Conservation (phyloP, 345 rosid species). For the Noccaea caerulescens region DNA sequence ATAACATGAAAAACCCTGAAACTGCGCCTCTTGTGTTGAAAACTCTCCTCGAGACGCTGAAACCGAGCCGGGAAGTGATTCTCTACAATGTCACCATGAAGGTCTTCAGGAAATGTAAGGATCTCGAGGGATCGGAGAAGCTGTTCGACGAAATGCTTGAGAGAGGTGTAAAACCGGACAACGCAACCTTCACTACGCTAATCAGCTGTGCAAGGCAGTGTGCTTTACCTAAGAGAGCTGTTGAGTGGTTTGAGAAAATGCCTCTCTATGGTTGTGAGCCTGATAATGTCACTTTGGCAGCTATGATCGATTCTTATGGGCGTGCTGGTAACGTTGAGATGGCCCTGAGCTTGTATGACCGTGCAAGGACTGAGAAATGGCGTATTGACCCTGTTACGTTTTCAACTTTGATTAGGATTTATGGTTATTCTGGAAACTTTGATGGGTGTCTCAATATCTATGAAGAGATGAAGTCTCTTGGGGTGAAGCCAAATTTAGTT, state of each 20-base stretch:
- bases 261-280: conserved; percentile 63
- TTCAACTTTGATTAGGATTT: conserved; percentile 74
- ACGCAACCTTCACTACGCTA: conserved; percentile 71
- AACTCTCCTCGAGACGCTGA: conserved; percentile 53
- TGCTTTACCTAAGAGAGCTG: conserved; percentile 61
- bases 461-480: conserved; percentile 90
- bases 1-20: conserved; percentile 76
- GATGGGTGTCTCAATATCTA: conserved; percentile 94
- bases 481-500: conserved; percentile 69
- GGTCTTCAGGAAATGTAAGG: conserved; percentile 69
- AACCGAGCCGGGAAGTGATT: conserved; percentile 56
- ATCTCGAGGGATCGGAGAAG: conserved; percentile 63
- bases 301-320: conserved; percentile 88
- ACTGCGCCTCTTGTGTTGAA: conserved; percentile 62
- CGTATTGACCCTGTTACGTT: conserved; percentile 65
- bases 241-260: conserved; percentile 95
- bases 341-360: conserved; percentile 89
- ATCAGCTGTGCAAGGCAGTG: conserved; percentile 75
- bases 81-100: conserved; percentile 82
- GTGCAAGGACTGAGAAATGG: conserved; percentile 89
- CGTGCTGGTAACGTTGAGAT: conserved; percentile 70
- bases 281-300: conserved; percentile 64
- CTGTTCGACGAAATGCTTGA: conserved; percentile 78
- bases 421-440: conserved; percentile 62
- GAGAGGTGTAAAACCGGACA: conserved; percentile 72